Conservation (phyloP, 2,329 filamentous ascomycete genomes). For the Ophiocordyceps camponoti-saundersi region DNA sequence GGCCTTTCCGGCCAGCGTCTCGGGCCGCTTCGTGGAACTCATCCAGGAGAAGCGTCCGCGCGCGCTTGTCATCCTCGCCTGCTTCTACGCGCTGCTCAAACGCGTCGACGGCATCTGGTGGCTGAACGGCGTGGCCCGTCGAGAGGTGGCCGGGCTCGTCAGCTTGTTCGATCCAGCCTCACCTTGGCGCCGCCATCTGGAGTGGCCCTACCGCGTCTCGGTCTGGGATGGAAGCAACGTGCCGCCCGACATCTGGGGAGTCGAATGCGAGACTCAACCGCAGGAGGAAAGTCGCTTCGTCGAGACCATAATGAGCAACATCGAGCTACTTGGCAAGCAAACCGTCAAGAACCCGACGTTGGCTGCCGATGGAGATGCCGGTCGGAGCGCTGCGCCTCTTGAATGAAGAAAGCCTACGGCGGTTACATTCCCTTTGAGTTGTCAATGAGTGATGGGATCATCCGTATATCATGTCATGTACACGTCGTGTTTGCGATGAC, state of each 20-base stretch:
- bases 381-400: conserved; percentile 14
- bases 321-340: conserved; percentile 21
- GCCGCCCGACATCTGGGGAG: conserved; percentile 39
- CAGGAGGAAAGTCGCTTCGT: conserved; percentile 16
- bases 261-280: conserved; percentile 27
- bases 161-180: conserved; percentile 40
- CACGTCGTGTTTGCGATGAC: too few relatives aligned
- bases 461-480: not conserved
- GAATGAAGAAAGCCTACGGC: conserved; percentile 8
- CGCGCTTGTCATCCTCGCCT: conserved; percentile 45
- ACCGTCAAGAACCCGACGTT: conserved; percentile 10
- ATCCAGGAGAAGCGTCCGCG: conserved; percentile 42
- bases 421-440: not conserved
- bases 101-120: conserved; percentile 49
- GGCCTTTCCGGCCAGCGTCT: conserved; percentile 48
- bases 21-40: conserved; percentile 40
- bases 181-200: conserved; percentile 42
- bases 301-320: conserved; percentile 21
- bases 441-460: not conserved
- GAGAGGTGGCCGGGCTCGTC: conserved; percentile 47
- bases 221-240: conserved; percentile 36
- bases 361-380: conserved; percentile 14
- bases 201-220: conserved; percentile 43
- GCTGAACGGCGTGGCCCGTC: conserved; percentile 47
- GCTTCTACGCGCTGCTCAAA: conserved; percentile 50